Evolutionary conservation across 2,329 filamentous ascomycete species (phyloP), one percentile per base, ranked within the genome.

Genomic region (Monosporascus sp.): DNA sequence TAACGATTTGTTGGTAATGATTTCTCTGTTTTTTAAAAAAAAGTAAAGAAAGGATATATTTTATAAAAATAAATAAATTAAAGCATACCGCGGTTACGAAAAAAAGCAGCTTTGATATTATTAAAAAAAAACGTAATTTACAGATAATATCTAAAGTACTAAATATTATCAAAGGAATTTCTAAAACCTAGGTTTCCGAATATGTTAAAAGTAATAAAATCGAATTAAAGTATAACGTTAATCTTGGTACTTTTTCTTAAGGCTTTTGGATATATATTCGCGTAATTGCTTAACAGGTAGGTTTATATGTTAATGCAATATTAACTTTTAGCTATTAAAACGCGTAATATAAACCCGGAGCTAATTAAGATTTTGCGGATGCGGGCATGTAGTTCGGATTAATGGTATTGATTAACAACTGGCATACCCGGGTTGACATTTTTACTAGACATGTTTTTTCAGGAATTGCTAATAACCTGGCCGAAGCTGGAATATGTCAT

Each of bases 171-270:
- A 53, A 69, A 69, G 1, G 59, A 54, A 35, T 67, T 62, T 0
- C 69, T 68, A 52, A 67, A 71, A 5, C 61, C 60, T 3, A 72
- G 57, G 46, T 72, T 67, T 3, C 65, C 65, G 50, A 72, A 65
- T 20, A 72, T 62, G 47, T 72, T 69, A 55, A 75, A 74, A 0
- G 72, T 71, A 0, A 63, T 64, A 55, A 71, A 67, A 47, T 67
- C 62, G 51, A 62, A 62, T 61, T 54, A 64, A 35, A 54, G 56
- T 0, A 24, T 53, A 7, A 65, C 53, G n/a, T 62, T 50, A 44
- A 65, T 17, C 15, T 49, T 50, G 9, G 50, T 38, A 9, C 27
- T 3, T 39, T 3, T 6, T 5, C 22, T 8, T 37, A 6, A 9
- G 14, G n/a, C 17, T 8, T 18, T 18, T 18, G 14, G 22, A 8